A percentile compares a stretch with the other conserved stretches of the same genome.
Evolutionary conservation across 192 early-diverging fungal species (phyloP).

Genomic region (Backusella psychrophila): DNA sequence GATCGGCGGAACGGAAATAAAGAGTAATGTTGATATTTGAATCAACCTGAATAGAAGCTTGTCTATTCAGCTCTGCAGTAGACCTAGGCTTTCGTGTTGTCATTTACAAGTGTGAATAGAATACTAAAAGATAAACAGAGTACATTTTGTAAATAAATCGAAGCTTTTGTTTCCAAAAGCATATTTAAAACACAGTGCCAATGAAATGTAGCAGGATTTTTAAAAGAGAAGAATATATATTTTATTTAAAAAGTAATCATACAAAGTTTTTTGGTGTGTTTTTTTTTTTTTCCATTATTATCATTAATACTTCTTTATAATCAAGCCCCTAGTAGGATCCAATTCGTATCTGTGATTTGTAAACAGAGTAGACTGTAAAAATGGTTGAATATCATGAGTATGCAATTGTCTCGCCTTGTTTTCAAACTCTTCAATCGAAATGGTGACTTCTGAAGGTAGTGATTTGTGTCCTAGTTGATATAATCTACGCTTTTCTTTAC

Average conservation of each 20-base stretch:
- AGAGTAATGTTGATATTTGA: slow-evolving; percentile 40
- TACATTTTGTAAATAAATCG: neutral
- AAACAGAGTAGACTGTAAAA: slow-evolving; percentile 57
- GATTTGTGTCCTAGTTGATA: slow-evolving; percentile 59
- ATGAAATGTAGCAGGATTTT: neutral
- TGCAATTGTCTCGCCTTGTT: slow-evolving; percentile 43
- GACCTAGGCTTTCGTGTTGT: slow-evolving; percentile 22
- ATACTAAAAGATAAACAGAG: neutral
- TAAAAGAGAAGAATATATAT: neutral
- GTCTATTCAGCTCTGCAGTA: slow-evolving; percentile 32
- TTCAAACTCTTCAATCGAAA: slow-evolving; percentile 67
- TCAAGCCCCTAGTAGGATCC: slow-evolving; percentile 35
- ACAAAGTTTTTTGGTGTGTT: neutral
- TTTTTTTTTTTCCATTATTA: neutral
- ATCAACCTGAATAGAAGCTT: slow-evolving; percentile 28
- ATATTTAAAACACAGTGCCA: neutral
- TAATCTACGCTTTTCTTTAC: slow-evolving; percentile 74
- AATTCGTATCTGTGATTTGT: slow-evolving; percentile 39
- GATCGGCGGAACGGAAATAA: slow-evolving; percentile 47
- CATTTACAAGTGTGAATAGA: neutral
- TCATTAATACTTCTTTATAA: slow-evolving; percentile 32
- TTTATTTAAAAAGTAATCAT: neutral
- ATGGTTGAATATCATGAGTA: slow-evolving; percentile 63
- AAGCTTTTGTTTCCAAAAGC: neutral
- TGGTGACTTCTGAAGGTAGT: slow-evolving; percentile 55